These are phyloP conservation scores for Omphalotus guepiniiformis DNA, from an alignment of 768 basidiomycete species.

Conservation along the genomic window DNA sequence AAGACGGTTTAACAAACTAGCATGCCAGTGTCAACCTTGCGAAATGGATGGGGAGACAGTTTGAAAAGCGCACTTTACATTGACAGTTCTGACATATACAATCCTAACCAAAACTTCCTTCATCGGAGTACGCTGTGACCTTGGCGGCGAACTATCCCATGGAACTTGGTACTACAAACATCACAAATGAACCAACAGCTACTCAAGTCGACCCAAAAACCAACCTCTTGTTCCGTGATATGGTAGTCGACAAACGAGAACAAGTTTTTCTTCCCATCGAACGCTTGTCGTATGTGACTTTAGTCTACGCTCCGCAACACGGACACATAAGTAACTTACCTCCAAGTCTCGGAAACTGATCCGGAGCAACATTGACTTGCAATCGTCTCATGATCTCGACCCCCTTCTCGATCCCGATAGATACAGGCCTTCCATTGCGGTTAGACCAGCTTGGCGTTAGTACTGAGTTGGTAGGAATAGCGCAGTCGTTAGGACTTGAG, in stretches of 20 bases:
- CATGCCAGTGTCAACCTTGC: neutral
- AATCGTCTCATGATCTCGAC: slow-evolving; percentile 28
- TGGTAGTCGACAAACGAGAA: slow-evolving; percentile 21
- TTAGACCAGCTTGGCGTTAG: slow-evolving; percentile 17
- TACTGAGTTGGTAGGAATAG: too few relatives aligned
- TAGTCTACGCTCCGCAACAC: neutral
- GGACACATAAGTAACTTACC: too few relatives aligned
- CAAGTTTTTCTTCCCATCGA: slow-evolving; percentile 31
- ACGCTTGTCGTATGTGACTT: slow-evolving; percentile 17
- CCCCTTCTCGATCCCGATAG: slow-evolving; percentile 23
- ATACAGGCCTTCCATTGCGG: slow-evolving; percentile 16
- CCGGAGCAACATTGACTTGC: slow-evolving; percentile 18
- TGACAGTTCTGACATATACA: slow-evolving; percentile 16
- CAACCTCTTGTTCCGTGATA: slow-evolving; percentile 17
- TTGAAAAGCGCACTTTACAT: slow-evolving; percentile 16
- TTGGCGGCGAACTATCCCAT: slow-evolving; percentile 5
- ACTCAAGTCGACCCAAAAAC: neutral
- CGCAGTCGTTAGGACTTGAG: neutral
- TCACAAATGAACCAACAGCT: too few relatives aligned
- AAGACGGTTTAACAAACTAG: neutral
- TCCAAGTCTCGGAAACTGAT: slow-evolving; percentile 22
- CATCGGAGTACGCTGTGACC: neutral
- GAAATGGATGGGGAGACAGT: slow-evolving; percentile 11
- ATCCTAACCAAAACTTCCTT: neutral
- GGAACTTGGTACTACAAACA: slow-evolving; percentile 2